Evolutionary conservation across 441 rosid species (phyloP), one percentile per base, ranked within the genome.

Genomic region (Bruguiera hainesii): DNA sequence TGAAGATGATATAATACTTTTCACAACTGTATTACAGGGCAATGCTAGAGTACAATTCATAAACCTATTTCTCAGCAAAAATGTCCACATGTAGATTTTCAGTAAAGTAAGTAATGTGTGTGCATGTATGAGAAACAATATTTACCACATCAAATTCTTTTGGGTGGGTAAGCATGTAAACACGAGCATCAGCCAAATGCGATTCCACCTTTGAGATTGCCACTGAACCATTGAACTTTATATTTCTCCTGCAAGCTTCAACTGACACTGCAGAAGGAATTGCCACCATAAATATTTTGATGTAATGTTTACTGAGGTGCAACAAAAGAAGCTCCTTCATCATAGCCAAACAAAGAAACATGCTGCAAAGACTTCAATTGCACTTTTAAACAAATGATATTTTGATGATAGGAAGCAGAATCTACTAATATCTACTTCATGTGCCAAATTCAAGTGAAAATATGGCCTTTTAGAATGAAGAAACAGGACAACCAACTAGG

Each of bases 61-160:
- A 11, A 42, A 42, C 18, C 16, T 11, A 42, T 42, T 42, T 42
- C 18, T 42, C 9, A 11, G 48, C 48, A 42, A 42, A 11, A 42
- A 42, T 0, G 48, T 11, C 16, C 48, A 42, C 26, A 39, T 51
- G 51, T 11, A 51, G 18, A 61, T 3, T 39, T 28, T 29, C 37
- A 31, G 21, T 6, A 62, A 62, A 71, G 4, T 35, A 48, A 61
- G 39, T 21, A 3, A 1, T 2, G 48, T 10, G 46, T 2, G 15
- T 37, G 46, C 13, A 25, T 25, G 46, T 18, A 13, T 23, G 29
- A 29, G n/a, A 28, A 59, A 39, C 20, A 16, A 53, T 0, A 49
- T 85, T 71, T 89, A 95, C 99, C 93, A 85, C 87, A 76, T 95
- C 98, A 76, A 82, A 95, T 79, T 95, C 98, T 80, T 91, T 95